Evolutionary conservation across 2,329 filamentous ascomycete species (phyloP).

Genomic region (Xylariaceae sp.): DNA sequence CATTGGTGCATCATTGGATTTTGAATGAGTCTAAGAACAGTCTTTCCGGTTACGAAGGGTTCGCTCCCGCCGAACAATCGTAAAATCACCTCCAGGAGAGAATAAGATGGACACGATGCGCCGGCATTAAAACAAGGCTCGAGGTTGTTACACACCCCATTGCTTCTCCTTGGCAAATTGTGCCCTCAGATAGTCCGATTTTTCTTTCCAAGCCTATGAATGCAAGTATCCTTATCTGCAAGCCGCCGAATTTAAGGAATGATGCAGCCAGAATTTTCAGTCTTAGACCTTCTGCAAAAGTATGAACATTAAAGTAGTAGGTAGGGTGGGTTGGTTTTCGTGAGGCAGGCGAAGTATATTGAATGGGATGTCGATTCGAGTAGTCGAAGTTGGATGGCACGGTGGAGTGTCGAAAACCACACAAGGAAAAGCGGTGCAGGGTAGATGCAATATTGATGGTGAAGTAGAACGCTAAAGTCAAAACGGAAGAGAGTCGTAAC

Average conservation of each 20-base stretch:
- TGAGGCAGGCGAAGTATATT: not conserved
- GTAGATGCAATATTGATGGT: not conserved
- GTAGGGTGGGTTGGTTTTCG: not conserved
- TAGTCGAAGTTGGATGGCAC: not conserved
- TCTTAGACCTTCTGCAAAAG: no score
- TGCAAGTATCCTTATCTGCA: slow-evolving; percentile 13
- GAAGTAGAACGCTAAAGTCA: slow-evolving; percentile 12
- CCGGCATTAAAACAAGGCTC: not conserved
- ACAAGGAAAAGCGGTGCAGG: not conserved
- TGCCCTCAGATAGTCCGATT: slow-evolving; percentile 19
- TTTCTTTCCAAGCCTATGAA: slow-evolving; percentile 22
- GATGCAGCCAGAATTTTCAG: no score
- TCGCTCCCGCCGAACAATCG: not conserved
- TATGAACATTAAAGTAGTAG: not conserved
- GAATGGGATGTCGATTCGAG: not conserved
- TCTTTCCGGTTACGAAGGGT: not conserved
- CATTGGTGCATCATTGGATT: not conserved
- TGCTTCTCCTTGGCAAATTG: slow-evolving; percentile 9
- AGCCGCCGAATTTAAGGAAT: not conserved
- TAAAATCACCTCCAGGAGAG: not conserved
- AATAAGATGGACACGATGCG: not conserved
- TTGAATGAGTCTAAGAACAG: not conserved
- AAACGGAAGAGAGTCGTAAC: slow-evolving; percentile 17
- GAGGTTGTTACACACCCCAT: slow-evolving; percentile 5
- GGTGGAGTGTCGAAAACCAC: not conserved